Percentiles rank a stretch among this genome's conserved stretches.
Evolutionary conservation across 345 rosid species (phyloP).

Genomic region (Gossypium anomalum): DNA sequence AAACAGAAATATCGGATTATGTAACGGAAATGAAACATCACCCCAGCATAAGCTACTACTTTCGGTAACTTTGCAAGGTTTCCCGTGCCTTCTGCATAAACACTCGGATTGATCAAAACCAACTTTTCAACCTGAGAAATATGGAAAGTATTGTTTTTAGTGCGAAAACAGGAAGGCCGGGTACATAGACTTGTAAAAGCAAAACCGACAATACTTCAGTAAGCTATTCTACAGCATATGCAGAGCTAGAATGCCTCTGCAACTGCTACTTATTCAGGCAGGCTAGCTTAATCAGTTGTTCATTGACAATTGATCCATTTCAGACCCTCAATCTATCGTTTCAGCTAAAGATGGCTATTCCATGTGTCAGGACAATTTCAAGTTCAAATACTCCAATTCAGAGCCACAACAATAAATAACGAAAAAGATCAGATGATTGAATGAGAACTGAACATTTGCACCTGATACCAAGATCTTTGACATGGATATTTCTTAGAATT

Average conservation of each 20-base stretch:
- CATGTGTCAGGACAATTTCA: neutral
- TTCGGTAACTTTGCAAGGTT: slow-evolving; percentile 57
- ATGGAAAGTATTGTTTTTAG: neutral
- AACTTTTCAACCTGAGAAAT: slow-evolving; percentile 58
- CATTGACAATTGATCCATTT: neutral
- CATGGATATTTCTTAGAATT: neutral
- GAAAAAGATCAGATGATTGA: neutral
- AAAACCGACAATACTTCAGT: neutral
- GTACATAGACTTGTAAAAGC: neutral
- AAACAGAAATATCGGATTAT: neutral
- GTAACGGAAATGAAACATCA: slow-evolving; percentile 23
- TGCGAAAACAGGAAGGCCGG: neutral
- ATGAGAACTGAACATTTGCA: neutral
- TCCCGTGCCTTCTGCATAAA: slow-evolving; percentile 76
- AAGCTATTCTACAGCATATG: slow-evolving; percentile 1
- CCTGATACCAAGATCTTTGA: neutral
- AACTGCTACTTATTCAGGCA: neutral
- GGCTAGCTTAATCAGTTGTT: neutral
- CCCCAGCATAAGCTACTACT: slow-evolving; percentile 78
- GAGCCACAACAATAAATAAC: neutral
- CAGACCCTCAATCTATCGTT: neutral
- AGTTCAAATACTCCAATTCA: neutral
- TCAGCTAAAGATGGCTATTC: neutral
- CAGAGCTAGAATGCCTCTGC: neutral
- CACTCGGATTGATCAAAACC: slow-evolving; percentile 74